phyloP scores from a whole-genome alignment of 768 basidiomycete species.

The Agaricus bisporus region DNA sequence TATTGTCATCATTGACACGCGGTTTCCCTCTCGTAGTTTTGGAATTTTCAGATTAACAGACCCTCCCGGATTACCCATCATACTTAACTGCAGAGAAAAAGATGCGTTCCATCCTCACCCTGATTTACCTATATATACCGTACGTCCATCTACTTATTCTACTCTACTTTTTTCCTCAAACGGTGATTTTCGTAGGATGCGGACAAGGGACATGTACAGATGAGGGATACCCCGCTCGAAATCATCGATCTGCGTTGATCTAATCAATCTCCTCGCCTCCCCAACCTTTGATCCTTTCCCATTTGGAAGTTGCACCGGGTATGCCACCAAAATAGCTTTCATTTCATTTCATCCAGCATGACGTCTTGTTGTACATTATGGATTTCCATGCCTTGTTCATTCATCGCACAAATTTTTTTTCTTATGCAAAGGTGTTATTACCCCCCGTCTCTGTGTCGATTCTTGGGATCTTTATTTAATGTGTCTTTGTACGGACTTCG shows the following conservation, averaged over 20 bases:
- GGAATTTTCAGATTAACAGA: slow-evolving; percentile 84
- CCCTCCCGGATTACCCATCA: slow-evolving; percentile 72
- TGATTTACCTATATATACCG: slow-evolving; percentile 81
- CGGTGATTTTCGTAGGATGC: background rate
- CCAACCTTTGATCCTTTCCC: background rate
- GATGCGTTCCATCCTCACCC: slow-evolving; percentile 81
- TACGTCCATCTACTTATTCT: slow-evolving; percentile 29
- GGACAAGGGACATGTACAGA: slow-evolving; percentile 72
- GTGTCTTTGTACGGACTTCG: too few relatives aligned
- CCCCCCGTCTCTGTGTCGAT: too few relatives aligned
- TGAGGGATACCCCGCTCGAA: slow-evolving; percentile 67
- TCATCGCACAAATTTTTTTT: too few relatives aligned
- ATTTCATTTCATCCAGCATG: too few relatives aligned
- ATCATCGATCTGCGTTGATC: slow-evolving; percentile 72
- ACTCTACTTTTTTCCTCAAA: background rate
- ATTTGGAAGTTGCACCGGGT: background rate
- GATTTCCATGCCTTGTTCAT: too few relatives aligned
- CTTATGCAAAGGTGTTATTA: too few relatives aligned
- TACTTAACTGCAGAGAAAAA: slow-evolving; percentile 60
- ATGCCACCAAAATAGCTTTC: too few relatives aligned
- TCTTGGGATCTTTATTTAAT: too few relatives aligned
- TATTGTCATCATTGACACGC: background rate
- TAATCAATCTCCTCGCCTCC: too few relatives aligned
- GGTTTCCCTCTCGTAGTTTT: slow-evolving; percentile 40
- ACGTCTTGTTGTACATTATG: too few relatives aligned